phyloP scores from a whole-genome alignment of 2,329 filamentous ascomycete genomes.

The Pyrenophora seminiperda region DNA sequence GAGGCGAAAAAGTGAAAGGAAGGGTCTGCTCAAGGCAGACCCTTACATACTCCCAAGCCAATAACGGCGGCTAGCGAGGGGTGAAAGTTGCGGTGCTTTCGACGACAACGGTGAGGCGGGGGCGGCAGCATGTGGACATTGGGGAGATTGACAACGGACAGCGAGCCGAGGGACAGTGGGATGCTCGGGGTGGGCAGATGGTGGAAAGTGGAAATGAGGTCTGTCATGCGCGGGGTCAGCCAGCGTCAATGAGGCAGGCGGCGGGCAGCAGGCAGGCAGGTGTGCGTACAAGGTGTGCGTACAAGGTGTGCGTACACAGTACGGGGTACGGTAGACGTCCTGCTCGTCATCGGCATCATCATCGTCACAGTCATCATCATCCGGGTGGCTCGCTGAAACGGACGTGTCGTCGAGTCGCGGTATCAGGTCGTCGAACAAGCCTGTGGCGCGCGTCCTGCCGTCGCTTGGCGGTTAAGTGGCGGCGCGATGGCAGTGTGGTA shows the following conservation, averaged over 20 bases:
- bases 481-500: conserved; percentile 70
- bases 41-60: conserved; percentile 85
- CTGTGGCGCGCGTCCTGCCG: conserved; percentile 56
- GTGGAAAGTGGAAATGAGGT: conserved; percentile 92
- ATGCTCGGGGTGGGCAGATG: conserved; percentile 97
- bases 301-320: too few species aligned
- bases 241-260: conserved; percentile 1
- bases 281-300: too few species aligned
- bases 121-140: conserved; percentile 82
- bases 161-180: conserved; percentile 86
- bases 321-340: conserved; percentile 84
- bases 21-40: conserved; percentile 89
- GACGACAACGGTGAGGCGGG: conserved; percentile 75
- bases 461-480: conserved; percentile 49
- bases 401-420: conserved; percentile 52
- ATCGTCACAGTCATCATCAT: conserved; percentile 65
- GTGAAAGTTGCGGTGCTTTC: conserved; percentile 96
- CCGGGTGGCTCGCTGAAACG: conserved; percentile 49
- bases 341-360: conserved; percentile 93
- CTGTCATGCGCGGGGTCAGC: conserved; percentile 54
- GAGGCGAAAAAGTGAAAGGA: conserved; percentile 87
- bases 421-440: conserved; percentile 60
- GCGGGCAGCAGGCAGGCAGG: conserved; percentile 7
- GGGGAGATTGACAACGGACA: conserved; percentile 93
- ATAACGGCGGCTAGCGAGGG: conserved; percentile 93